A percentile compares a stretch with the other conserved stretches of the same genome.
phyloP scores from a whole-genome alignment of 2,329 filamentous ascomycete genomes.

The Dactylellina cionopaga region DNA sequence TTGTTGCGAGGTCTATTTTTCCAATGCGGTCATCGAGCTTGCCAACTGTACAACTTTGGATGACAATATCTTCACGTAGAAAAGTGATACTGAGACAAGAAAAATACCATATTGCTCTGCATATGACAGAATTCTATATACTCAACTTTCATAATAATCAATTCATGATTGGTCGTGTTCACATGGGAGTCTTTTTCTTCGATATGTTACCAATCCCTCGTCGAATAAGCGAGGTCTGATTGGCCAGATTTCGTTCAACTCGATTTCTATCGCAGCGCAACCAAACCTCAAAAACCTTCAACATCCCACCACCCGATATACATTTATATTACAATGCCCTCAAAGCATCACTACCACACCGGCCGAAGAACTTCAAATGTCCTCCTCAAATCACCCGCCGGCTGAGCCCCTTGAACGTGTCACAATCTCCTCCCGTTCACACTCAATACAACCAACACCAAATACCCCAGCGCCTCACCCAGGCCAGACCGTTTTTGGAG shows the following conservation, averaged over 20 bases:
- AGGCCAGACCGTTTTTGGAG: constrained; percentile 19
- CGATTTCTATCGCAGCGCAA: neutral
- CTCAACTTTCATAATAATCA: neutral
- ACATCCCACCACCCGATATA: neutral
- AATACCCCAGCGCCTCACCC: neutral
- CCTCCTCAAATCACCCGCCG: constrained; percentile 14
- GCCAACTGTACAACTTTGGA: neutral
- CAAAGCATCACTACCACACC: neutral
- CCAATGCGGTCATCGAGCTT: constrained; percentile 32
- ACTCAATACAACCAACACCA: constrained; percentile 1
- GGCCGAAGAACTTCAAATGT: neutral
- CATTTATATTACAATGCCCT: constrained; percentile 10
- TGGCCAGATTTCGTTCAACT: constrained; percentile 21
- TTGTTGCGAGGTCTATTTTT: constrained; percentile 18
- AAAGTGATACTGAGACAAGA: no score
- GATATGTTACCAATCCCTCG: neutral
- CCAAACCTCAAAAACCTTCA: neutral
- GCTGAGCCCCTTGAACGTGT: constrained; percentile 11
- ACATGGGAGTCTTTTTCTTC: neutral
- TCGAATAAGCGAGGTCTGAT: constrained; percentile 50
- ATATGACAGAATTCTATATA: no score
- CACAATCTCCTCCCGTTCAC: constrained; percentile 24
- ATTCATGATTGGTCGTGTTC: neutral
- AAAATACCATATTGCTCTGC: no score
- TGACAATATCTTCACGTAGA: neutral